A percentile compares a stretch with the other conserved stretches of the same genome.
Evolutionary conservation across 2,329 filamentous ascomycete species (phyloP).

Genomic region (Botrytis paeoniae): DNA sequence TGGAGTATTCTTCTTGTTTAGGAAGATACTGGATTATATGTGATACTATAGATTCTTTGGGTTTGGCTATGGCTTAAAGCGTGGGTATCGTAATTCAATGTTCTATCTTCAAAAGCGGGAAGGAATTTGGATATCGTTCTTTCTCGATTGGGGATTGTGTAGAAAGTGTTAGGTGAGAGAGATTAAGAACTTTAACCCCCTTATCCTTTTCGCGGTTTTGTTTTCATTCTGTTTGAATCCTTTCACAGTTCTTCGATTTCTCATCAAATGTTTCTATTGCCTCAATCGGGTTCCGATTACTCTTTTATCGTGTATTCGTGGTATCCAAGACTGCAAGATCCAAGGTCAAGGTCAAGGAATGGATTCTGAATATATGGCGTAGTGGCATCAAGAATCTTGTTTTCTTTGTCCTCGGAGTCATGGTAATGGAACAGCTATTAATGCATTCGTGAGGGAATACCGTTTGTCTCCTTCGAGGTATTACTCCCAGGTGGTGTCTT

Average conservation of each 20-base stretch:
- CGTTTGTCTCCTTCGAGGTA: not conserved
- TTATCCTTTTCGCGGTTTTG: rapidly evolving
- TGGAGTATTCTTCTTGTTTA: not conserved
- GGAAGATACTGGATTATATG: not conserved
- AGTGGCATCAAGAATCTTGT: rapidly evolving
- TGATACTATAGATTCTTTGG: not conserved
- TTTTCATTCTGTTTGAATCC: rapidly evolving
- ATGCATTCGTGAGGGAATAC: not conserved
- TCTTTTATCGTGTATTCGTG: not conserved
- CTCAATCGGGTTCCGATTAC: too few relatives aligned
- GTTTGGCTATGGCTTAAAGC: not conserved
- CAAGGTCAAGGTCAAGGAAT: not conserved
- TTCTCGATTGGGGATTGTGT: not conserved
- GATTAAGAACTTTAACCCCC: not conserved
- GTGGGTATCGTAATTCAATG: rapidly evolving
- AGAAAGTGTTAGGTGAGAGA: not conserved
- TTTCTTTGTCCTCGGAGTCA: rapidly evolving
- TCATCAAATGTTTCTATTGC: not conserved
- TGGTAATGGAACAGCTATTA: not conserved
- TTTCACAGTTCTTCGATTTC: too few relatives aligned
- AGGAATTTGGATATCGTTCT: not conserved
- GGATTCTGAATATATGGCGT: not conserved
- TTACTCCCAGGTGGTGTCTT: not conserved
- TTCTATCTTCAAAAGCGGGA: not conserved
- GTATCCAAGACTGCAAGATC: not conserved